phyloP scores from a whole-genome alignment of 257 asterid species.

The Lithospermum erythrorhizon region DNA sequence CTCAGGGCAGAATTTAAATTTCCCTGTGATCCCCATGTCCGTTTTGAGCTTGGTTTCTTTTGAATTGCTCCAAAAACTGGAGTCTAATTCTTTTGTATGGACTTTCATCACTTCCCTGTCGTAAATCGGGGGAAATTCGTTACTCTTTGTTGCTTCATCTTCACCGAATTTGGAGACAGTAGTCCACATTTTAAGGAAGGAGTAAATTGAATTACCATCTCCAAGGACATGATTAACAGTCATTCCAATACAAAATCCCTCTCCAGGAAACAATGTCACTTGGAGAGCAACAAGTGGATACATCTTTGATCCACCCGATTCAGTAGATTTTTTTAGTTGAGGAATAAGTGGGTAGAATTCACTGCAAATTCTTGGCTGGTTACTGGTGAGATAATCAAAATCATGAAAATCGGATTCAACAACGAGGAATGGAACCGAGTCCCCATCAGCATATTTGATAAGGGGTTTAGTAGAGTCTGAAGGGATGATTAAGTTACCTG shows the following conservation, averaged over 20 bases:
- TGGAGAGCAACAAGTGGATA: slow-evolving; percentile 29
- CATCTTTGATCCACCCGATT: slow-evolving; percentile 8
- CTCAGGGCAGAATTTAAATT: slow-evolving; percentile 9
- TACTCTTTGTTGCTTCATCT: background rate
- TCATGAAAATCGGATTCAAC: slow-evolving; percentile 18
- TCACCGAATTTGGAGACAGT: background rate
- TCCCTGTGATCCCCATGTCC: slow-evolving; percentile 18
- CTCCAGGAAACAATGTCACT: slow-evolving; percentile 30
- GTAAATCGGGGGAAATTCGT: slow-evolving; percentile 7
- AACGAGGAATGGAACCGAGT: slow-evolving; percentile 25
- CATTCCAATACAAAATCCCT: slow-evolving; percentile 34
- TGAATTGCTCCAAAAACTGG: no score
- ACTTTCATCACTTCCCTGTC: no score
- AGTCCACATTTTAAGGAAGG: slow-evolving; percentile 37
- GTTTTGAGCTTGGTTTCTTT: no score
- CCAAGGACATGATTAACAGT: slow-evolving; percentile 27
- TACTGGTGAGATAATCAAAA: slow-evolving; percentile 19
- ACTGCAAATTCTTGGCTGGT: slow-evolving; percentile 25
- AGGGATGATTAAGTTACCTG: slow-evolving; percentile 28
- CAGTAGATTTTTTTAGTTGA: slow-evolving; percentile 14
- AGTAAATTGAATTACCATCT: slow-evolving; percentile 27
- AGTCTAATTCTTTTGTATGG: no score
- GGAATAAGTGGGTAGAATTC: slow-evolving; percentile 32
- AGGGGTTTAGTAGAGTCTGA: slow-evolving; percentile 12
- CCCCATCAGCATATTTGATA: slow-evolving; percentile 22